These are phyloP conservation scores for Parietichytrium sp. DNA, from an alignment of 108 stramenopile species.

Conservation along the genomic window DNA sequence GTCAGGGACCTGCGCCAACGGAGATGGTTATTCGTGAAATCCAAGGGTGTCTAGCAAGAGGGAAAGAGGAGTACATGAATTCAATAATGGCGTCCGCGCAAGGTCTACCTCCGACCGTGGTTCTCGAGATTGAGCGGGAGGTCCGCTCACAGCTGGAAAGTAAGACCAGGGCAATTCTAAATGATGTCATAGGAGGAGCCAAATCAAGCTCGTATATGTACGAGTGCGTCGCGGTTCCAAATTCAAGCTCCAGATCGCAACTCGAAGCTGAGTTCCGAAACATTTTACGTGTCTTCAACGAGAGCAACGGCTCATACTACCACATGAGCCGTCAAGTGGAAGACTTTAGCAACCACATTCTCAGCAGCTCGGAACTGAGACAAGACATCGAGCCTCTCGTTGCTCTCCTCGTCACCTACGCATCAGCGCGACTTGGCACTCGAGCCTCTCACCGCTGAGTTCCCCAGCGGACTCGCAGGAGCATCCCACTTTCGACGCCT, in stretches of 20 bases:
- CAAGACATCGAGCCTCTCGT: conserved; percentile 31
- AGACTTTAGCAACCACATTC: conserved; percentile 19
- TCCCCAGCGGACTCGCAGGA: too few relatives aligned
- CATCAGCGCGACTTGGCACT: neutral
- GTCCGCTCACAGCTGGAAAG: conserved; percentile 5
- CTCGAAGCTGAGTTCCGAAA: neutral
- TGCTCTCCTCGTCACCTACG: conserved; percentile 7
- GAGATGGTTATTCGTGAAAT: conserved; percentile 16
- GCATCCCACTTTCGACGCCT: too few relatives aligned
- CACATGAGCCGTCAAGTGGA: conserved; percentile 15
- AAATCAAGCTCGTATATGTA: neutral
- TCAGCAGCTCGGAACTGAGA: neutral
- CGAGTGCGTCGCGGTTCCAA: too few relatives aligned
- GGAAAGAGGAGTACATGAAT: neutral
- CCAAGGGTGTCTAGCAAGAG: neutral
- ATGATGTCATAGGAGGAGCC: neutral
- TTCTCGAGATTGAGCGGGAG: conserved; percentile 5
- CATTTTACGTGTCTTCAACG: neutral
- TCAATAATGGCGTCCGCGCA: neutral
- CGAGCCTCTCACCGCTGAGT: too few relatives aligned
- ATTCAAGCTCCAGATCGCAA: neutral
- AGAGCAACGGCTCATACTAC: neutral
- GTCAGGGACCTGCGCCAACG: neutral
- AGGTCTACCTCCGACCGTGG: neutral
- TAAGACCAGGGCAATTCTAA: neutral